phyloP scores from a whole-genome alignment of 805 yeast genomes.

The Komagataella pseudopastoris region DNA sequence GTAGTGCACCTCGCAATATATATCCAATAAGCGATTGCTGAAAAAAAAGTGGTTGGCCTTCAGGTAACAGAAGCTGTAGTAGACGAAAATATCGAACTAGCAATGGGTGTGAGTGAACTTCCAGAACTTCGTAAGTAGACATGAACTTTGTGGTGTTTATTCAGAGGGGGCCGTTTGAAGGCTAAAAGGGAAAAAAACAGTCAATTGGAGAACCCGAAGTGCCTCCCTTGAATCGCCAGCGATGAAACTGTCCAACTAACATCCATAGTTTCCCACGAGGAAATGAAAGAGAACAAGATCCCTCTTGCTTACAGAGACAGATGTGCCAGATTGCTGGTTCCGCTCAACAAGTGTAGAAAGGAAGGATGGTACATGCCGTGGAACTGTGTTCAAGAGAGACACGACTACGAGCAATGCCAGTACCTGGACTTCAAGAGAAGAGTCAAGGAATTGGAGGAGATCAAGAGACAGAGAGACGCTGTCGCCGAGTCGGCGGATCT shows the following conservation, averaged over 20 bases:
- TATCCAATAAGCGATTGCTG: background rate
- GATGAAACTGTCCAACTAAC: conserved; percentile 4
- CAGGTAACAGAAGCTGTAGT: background rate
- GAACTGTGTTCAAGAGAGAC: conserved; percentile 70
- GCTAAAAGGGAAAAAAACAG: background rate
- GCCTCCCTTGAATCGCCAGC: background rate
- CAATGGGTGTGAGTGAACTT: conserved; percentile 22
- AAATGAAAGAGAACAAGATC: conserved; percentile 65
- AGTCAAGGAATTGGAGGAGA: conserved; percentile 52
- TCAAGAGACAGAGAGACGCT: conserved; percentile 26
- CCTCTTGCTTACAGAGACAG: conserved; percentile 77
- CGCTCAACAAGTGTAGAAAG: conserved; percentile 46
- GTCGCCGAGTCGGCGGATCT: background rate
- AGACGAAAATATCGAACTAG: background rate
- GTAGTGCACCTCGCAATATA: background rate
- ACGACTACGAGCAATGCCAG: conserved; percentile 76
- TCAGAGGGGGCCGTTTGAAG: background rate
- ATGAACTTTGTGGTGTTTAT: background rate
- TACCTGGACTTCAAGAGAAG: conserved; percentile 72
- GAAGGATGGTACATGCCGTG: conserved; percentile 48
- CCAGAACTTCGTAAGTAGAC: conserved; percentile 27
- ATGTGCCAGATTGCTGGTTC: conserved; percentile 56
- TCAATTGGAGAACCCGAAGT: conserved; percentile 6
- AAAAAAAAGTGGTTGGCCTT: background rate
- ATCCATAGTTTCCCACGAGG: conserved; percentile 60